Base-by-base conservation (phyloP, 2,329 filamentous ascomycete species). In the Cephalotrichum gorgonifer region DNA sequence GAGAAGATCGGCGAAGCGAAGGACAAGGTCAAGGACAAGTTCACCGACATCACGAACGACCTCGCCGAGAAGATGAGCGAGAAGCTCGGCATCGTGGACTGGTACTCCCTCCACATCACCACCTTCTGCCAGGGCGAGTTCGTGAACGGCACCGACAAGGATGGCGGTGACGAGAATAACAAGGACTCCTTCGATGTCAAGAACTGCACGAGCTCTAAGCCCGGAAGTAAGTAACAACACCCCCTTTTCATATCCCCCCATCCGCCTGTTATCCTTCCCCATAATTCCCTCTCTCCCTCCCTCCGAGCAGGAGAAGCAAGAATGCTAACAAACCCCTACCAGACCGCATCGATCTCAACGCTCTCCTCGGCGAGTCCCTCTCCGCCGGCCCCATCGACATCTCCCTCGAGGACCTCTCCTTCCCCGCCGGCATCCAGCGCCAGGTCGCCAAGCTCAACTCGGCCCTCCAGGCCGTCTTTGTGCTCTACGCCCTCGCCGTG, bases 21-120 rank as follows among this genome's bases (percentile, higher is more conserved):
- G 9, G 53, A 53, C 44, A 51, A 52, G 20, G 49, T 43, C 52
- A 52, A 55, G 27, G 59, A 62, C 54, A 62, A 60, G 44, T 33
- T 52, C 51, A 68, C 69, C 54, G 60, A 69, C 28, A 56, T 72
- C 30, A 60, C 62, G 5, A 64, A 67, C 49, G 61, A 68, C 7
- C 52, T 69, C 35, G 66, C 66, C 33, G 70, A 68, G 50, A 54
- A 68, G 47, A 46, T 73, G 43, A 62, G 65, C 44, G 61, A 65
- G 12, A 61, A 64, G n/a, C 60, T 75, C 26, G 71, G 72, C 23
- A 67, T 76, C 49, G 65, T 67, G 1, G 63, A 75, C 52, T 76
- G 73, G 73, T 76, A 75, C 55, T 74, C 71, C 15, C 52, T 76
- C 27, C 73, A 76, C 53, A 54, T 76, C 55, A 70, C 72, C 69